Base-by-base conservation (phyloP, 192 early-diverging fungal species). In the Dimargaris cristalligena region DNA sequence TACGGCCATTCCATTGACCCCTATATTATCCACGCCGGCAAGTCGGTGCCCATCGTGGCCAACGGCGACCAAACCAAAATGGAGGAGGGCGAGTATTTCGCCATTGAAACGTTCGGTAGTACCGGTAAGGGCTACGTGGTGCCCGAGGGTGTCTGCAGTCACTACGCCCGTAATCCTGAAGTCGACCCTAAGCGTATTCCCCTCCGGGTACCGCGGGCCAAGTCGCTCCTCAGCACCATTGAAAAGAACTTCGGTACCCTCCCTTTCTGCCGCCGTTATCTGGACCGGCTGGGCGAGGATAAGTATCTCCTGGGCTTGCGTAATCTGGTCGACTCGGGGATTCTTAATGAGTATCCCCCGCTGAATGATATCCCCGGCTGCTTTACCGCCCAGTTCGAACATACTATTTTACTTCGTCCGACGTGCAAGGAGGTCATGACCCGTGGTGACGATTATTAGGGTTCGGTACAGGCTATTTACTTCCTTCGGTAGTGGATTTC, bases 61-160 rank as follows among this genome's bases (percentile, higher is more conserved):
- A 84, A 82, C 47, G 75, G 81, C 34, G 92, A 94, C 64, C 70
- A 80, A 44, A 93, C 91, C 4, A 91, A 91, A 66, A 90, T 99
- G 88, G 95, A 96, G 75, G 91, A 96, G 67, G 88, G 87, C 55
- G 91, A 96, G 74, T 76, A 81, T 51, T 89, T 86, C 66, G 95
- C 93, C 52, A 94, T 99, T 59, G 95, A 99, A 70, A 99, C 95
- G 3, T 99, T 97, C 65, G 95, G 91, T 57, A 86, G 84, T 67
- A 99, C 92, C 13, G 95, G 95, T 10, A 83, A 78, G 29, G 95
- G 88, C 8, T 84, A 78, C 65, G 95, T 99, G 16, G 63, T 79
- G 54, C 91, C 94, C 64, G 88, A 95, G 61, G 81, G 83, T 62
- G 90, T 90, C 51, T 90, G 87, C 69, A 87, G 84, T 60, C 95